A percentile compares a stretch with the other conserved stretches of the same genome.
phyloP scores from a whole-genome alignment of 371 early-diverging fungal genomes.

The Funneliformis caledonium region DNA sequence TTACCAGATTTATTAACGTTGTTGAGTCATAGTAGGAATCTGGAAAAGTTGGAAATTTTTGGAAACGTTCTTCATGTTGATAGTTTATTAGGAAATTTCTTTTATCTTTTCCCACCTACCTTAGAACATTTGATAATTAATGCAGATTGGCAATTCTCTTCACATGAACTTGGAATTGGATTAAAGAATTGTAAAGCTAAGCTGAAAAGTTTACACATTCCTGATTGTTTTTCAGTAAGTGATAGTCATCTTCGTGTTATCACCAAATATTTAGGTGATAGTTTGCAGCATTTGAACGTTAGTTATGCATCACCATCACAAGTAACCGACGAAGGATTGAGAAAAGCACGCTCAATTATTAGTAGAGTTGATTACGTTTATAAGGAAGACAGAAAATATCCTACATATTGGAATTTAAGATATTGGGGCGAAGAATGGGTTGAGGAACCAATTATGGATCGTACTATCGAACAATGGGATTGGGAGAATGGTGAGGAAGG shows the following conservation, averaged over 20 bases:
- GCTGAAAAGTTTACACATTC: not conserved
- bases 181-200: slow-evolving; percentile 1
- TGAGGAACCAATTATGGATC: not conserved
- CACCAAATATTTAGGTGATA: not conserved
- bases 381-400: slow-evolving; percentile 4
- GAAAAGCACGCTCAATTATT: not conserved
- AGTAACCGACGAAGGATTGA: not conserved
- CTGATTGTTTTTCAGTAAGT: not conserved
- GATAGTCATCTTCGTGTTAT: not conserved
- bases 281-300: not conserved
- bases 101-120: not conserved
- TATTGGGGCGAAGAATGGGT: slow-evolving; percentile 14
- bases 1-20: not conserved
- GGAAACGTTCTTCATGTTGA: not conserved
- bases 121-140: slow-evolving; percentile 17
- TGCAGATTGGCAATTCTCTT: not conserved
- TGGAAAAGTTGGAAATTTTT: not conserved
- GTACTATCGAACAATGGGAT: not conserved
- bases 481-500: not conserved
- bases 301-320: slow-evolving; percentile 9
- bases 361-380: not conserved
- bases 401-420: slow-evolving; percentile 7
- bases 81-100: not conserved
- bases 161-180: not conserved
- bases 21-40: not conserved